Conservation (phyloP, 495 filamentous ascomycete genomes). For the Podospora didyma region DNA sequence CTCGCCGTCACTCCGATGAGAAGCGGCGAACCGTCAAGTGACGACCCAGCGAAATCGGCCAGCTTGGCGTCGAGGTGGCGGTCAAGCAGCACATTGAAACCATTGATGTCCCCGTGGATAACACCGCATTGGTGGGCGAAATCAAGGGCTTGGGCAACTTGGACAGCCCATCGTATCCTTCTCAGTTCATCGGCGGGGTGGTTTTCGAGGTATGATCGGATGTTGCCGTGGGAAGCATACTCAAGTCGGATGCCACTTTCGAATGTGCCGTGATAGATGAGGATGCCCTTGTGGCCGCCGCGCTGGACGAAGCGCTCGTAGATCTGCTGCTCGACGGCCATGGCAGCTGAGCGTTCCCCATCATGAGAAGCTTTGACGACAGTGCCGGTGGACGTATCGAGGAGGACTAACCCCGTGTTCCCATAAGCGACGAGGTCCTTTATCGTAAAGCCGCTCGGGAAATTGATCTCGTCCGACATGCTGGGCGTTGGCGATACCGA, state of each 20-base stretch:
- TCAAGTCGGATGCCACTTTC: slow-evolving; percentile 1
- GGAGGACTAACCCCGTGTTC: neutral
- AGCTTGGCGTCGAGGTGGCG: neutral
- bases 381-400: neutral
- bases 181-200: neutral
- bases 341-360: neutral
- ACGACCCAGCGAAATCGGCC: slow-evolving; percentile 5
- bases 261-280: neutral
- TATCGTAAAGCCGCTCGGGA: neutral
- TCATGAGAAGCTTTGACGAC: neutral
- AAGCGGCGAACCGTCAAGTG: slow-evolving; percentile 2
- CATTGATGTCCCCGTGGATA: neutral
- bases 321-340: neutral
- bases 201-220: neutral
- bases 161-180: neutral
- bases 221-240: slow-evolving; percentile 2
- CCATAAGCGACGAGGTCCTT: neutral
- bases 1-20: neutral
- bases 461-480: neutral
- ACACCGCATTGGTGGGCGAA: neutral
- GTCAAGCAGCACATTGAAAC: neutral
- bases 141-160: neutral
- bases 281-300: neutral
- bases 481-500: too few species aligned
- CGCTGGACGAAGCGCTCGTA: neutral